These are phyloP conservation scores for Mucor sp. DNA, from an alignment of 371 early-diverging fungal genomes.

Conservation along the genomic window DNA sequence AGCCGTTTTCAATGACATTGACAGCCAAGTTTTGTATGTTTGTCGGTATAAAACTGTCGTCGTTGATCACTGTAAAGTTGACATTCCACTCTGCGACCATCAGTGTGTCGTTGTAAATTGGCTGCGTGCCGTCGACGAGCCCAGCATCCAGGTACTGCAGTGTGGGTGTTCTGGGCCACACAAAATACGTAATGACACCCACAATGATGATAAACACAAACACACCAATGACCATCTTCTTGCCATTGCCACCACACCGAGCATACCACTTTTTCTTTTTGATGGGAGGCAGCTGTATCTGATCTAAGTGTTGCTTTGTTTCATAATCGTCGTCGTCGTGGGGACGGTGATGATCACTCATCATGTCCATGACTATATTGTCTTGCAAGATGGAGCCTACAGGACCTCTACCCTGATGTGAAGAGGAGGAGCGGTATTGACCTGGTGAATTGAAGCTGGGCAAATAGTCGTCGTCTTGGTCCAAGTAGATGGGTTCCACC, in stretches of 20 bases:
- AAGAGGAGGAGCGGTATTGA: not conserved
- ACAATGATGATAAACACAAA: conserved; percentile 34
- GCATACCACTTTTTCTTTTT: conserved; percentile 28
- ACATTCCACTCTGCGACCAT: conserved; percentile 30
- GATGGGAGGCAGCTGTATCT: conserved; percentile 16
- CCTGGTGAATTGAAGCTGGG: conserved; percentile 35
- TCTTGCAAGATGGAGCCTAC: conserved; percentile 43
- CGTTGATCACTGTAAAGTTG: conserved; percentile 31
- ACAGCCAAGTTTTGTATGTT: conserved; percentile 22
- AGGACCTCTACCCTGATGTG: conserved; percentile 15
- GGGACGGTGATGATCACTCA: conserved; percentile 4
- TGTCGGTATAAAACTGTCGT: conserved; percentile 34
- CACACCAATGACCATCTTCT: conserved; percentile 25
- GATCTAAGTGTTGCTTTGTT: conserved; percentile 1
- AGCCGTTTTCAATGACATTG: conserved; percentile 17
- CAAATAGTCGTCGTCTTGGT: conserved; percentile 33
- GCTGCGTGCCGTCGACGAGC: conserved; percentile 4
- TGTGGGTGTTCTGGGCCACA: conserved; percentile 44
- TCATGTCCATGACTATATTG: conserved; percentile 46
- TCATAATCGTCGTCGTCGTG: not conserved
- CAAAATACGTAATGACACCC: conserved; percentile 42
- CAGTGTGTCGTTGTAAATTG: conserved; percentile 9
- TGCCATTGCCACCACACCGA: conserved; percentile 24
- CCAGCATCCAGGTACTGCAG: conserved; percentile 22
- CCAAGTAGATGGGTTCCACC: conserved; percentile 37